Conservation (phyloP, 73 alveolate genomes). For the Halteria grandinella region DNA sequence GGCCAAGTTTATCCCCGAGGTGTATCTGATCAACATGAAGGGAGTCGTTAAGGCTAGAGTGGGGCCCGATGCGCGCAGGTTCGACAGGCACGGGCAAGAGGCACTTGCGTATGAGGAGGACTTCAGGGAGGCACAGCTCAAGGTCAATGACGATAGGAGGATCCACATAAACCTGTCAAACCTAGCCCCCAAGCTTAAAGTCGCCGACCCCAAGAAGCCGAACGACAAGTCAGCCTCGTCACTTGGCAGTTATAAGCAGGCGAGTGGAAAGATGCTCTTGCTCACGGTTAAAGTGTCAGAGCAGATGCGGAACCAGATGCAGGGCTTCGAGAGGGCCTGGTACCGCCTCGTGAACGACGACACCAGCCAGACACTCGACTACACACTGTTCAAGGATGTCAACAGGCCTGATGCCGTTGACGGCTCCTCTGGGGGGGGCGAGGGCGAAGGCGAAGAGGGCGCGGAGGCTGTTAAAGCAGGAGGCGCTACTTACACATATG, state of each 20-base stretch:
- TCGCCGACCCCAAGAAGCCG: no score
- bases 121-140: constrained; percentile 28
- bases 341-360: constrained; percentile 22
- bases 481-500: constrained; percentile 10
- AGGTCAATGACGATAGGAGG: constrained; percentile 31
- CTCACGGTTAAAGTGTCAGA: constrained; percentile 13
- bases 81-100: constrained; percentile 31
- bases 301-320: constrained; percentile 7
- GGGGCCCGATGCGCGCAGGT: not conserved
- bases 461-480: constrained; percentile 4
- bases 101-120: constrained; percentile 28
- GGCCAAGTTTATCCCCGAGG: constrained; percentile 20
- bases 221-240: no score
- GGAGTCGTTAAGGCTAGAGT: constrained; percentile 34
- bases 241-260: constrained; percentile 7
- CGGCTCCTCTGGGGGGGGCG: constrained; percentile 19
- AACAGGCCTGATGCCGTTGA: constrained; percentile 41
- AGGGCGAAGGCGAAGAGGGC: constrained; percentile 34
- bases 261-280: constrained; percentile 19
- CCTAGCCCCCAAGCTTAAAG: no score
- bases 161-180: constrained; percentile 24
- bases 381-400: constrained; percentile 10
- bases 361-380: constrained; percentile 31
- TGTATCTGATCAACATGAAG: constrained; percentile 3
- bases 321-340: constrained; percentile 52